phyloP scores from a whole-genome alignment of 805 yeast genomes.

The Metschnikowia bowlesiae region DNA sequence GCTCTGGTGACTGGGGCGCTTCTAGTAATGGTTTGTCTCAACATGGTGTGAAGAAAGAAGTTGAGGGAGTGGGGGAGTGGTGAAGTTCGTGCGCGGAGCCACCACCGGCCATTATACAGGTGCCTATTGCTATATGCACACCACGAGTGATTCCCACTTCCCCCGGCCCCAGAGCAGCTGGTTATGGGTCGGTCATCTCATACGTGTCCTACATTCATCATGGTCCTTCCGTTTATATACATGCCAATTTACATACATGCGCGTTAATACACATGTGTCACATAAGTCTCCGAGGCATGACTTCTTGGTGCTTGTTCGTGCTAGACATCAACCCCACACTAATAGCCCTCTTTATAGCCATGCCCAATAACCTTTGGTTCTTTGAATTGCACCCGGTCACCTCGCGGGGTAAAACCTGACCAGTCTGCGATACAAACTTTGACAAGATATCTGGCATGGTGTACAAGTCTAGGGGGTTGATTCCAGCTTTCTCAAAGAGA shows the following conservation, averaged over 20 bases:
- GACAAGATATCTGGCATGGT: conserved; percentile 68
- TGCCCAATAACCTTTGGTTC: conserved; percentile 68
- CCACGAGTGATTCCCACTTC: not conserved
- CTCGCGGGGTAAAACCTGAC: conserved; percentile 70
- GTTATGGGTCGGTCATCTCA: no score
- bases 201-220: not conserved
- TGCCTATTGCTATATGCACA: not conserved
- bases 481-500: conserved; percentile 43
- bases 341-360: conserved; percentile 76
- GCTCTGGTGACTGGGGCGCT: conserved; percentile 14
- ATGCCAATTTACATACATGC: no score
- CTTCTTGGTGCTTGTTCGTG: conserved; percentile 59
- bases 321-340: conserved; percentile 74
- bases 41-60: conserved; percentile 10
- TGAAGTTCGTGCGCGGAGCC: not conserved
- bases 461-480: conserved; percentile 68
- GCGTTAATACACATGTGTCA: conserved; percentile 13
- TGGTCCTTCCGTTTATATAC: not conserved
- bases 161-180: no score
- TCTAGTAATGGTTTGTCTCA: conserved; percentile 18
- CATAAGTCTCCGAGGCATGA: conserved; percentile 38
- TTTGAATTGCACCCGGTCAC: conserved; percentile 61
- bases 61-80: not conserved
- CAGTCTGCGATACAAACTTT: conserved; percentile 62
- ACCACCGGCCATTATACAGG: conserved; percentile 2